Conservation (phyloP, 2,329 filamentous ascomycete species). For the Coniosporium uncinatum region DNA sequence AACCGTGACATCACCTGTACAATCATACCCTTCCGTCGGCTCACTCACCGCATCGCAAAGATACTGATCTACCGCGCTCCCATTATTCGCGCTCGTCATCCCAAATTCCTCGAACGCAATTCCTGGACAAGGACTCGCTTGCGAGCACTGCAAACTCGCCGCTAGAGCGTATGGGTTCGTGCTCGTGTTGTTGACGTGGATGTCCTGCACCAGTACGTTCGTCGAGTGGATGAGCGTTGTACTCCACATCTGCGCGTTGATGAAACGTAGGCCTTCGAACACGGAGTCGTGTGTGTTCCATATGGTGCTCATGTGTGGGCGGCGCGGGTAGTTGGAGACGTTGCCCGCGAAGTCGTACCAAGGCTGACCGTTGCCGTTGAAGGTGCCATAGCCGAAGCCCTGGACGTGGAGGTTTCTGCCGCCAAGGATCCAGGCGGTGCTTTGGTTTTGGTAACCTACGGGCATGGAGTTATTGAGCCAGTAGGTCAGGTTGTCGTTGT, state of each 20-base stretch:
- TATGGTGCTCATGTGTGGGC: background rate
- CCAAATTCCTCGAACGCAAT: no score
- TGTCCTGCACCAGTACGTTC: background rate
- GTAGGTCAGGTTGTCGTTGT: conserved; percentile 3
- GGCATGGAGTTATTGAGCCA: conserved; percentile 17
- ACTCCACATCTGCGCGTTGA: background rate
- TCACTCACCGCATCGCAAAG: no score
- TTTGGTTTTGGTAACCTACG: conserved; percentile 20
- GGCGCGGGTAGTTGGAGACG: background rate
- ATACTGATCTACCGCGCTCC: no score
- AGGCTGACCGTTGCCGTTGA: conserved; percentile 45
- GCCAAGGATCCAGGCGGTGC: conserved; percentile 27
- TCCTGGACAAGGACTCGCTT: no score
- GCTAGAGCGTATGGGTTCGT: no score
- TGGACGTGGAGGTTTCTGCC: conserved; percentile 44
- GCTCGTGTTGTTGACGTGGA: background rate
- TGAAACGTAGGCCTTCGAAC: background rate
- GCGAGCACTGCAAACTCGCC: no score
- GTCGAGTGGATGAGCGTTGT: background rate
- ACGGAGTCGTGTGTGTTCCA: background rate
- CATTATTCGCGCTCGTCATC: no score
- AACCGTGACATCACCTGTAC: no score
- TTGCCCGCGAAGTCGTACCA: background rate
- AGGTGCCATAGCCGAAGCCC: conserved; percentile 44
- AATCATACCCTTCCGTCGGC: no score